Base-by-base conservation (phyloP, 1,139 yeast species). In the Geotrichum cucujoidarum region DNA sequence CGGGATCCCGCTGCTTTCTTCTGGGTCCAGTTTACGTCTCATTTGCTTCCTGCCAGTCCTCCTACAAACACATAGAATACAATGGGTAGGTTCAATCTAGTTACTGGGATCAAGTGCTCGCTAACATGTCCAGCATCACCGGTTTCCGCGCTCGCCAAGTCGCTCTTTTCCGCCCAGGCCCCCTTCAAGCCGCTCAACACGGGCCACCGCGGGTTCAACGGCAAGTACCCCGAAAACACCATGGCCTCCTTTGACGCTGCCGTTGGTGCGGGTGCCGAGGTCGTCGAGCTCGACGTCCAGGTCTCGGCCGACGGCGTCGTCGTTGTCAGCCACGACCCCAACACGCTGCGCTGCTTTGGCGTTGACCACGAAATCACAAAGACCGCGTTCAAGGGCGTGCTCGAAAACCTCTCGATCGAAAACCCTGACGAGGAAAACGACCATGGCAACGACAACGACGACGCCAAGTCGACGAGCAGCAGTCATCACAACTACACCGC, bases 201-300 rank as follows among this genome's bases (percentile, higher is more conserved):
- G 11, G 55, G 57, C 21, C 57, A 54, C 29, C 36, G 55, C 1
- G 65, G 52, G 41, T 83, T 71, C 66, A 80, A 83, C 50, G 78
- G 77, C 30, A 68, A 73, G 48, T 83, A 68, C 57, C 86, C 95
- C 3, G 97, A 90, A 61, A 90, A 90, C 65, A 84, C 96, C 3
- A 56, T 88, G 16, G 60, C 71, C 1, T 89, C 95, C 2, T 86
- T 87, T 65, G 70, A 77, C 17, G 80, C 81, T 47, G 94, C 95
- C 20, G 75, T 74, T 43, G 78, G 75, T 16, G 74, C 78, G 17
- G 92, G 92, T 0, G 89, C 86, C 24, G 75, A 77, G 18, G 75
- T 80, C 10, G 75, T 92, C 35, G 97, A 90, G 64, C 83, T 95
- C 2, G 96, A 92, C 64, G 71, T 90, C 41, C 95, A 90, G 72